Evolutionary conservation across 805 yeast species (phyloP).

Genomic region (Metschnikowia bowlesiae): DNA sequence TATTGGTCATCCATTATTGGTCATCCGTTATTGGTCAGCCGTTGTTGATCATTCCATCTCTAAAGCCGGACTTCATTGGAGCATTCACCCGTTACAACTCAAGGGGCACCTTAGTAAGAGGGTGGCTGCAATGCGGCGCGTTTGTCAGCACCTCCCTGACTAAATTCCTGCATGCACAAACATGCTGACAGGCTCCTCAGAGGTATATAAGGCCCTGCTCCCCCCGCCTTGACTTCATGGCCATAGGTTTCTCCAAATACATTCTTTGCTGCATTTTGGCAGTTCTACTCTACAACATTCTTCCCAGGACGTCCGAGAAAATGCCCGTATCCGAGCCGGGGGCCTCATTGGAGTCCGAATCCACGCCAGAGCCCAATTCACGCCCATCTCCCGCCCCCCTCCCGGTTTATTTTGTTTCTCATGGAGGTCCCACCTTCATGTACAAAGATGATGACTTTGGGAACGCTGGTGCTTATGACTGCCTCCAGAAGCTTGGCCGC

Average conservation of each 20-base stretch:
- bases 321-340: background rate
- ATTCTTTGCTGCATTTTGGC: background rate
- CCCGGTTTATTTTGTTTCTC: conserved; percentile 71
- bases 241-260: background rate
- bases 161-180: background rate
- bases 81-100: no score
- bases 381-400: conserved; percentile 19
- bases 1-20: no score
- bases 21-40: no score
- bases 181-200: background rate
- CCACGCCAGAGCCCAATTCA: no score
- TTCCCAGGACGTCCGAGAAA: background rate
- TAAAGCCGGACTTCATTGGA: no score
- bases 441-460: conserved; percentile 46
- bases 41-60: no score
- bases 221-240: background rate
- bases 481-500: conserved; percentile 47
- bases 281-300: background rate
- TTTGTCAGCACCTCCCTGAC: conserved; percentile 1
- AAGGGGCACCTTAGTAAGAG: no score
- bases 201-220: background rate
- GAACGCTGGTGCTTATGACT: conserved; percentile 60
- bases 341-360: no score
- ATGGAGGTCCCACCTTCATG: conserved; percentile 81
- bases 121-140: background rate